Evolutionary conservation across 1,284 basidiomycete species (phyloP).

Genomic region (Pascua sp.): DNA sequence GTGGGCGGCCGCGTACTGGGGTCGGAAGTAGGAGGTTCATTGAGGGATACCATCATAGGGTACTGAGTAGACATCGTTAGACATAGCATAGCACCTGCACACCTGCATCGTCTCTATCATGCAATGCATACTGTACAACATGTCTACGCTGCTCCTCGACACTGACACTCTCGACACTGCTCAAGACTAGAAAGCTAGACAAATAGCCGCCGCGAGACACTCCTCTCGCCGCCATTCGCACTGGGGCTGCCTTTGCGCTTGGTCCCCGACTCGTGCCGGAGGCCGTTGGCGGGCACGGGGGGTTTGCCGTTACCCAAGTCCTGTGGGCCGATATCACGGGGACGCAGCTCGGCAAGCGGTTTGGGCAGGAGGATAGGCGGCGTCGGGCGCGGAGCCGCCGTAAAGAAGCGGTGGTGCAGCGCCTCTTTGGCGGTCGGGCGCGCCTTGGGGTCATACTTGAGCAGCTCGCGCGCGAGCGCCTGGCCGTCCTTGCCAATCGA

Average conservation of each 20-base stretch:
- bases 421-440: slow-evolving; percentile 73
- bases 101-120: not conserved
- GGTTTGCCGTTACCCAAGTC: slow-evolving; percentile 14
- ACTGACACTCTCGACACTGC: too few relatives aligned
- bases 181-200: slow-evolving; percentile 2
- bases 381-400: slow-evolving; percentile 40
- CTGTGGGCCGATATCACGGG: slow-evolving; percentile 44
- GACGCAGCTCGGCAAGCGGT: slow-evolving; percentile 43
- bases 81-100: slow-evolving; percentile 7
- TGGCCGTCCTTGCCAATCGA: slow-evolving; percentile 84
- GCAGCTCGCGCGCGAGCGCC: slow-evolving; percentile 73
- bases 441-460: slow-evolving; percentile 80
- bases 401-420: slow-evolving; percentile 45
- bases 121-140: slow-evolving; percentile 22
- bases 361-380: slow-evolving; percentile 43
- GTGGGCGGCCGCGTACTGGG: slow-evolving; percentile 16
- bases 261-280: slow-evolving; percentile 1
- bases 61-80: not conserved
- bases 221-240: slow-evolving; percentile 3
- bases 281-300: not conserved
- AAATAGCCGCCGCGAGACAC: slow-evolving; percentile 17
- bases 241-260: slow-evolving; percentile 10
- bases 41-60: not conserved
- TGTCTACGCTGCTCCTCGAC: not conserved
- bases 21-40: not conserved